Evolutionary conservation across 1,284 basidiomycete species (phyloP), one percentile per base, ranked within the genome.

Genomic region (Microstroma glucosiphilum): DNA sequence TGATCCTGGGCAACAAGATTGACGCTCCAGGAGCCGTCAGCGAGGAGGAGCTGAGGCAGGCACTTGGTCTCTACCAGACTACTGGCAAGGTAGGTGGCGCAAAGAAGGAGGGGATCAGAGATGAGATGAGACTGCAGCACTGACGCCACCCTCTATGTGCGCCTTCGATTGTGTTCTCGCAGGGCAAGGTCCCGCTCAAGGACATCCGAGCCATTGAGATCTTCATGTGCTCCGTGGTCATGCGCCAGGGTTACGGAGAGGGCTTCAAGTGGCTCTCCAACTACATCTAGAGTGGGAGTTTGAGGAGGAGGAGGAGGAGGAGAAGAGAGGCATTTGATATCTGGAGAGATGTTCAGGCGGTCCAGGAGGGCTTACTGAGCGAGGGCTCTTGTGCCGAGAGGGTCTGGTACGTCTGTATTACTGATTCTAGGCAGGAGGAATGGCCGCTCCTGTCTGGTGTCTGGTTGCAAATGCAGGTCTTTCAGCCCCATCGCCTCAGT

Each of bases 161-260:
- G 94, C 30, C 30, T 9, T 37, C 9, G 4, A 3, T 37, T 37
- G 30, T 37, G 4, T 37, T 37, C 30, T 37, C 30, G 30, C 30
- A 37, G 30, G 96, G 96, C 80, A 96, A 97, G 81, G 90, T 96
- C 48, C 93, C 92, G 66, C 87, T 98, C 74, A 89, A 85, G 76
- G 94, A 97, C 82, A 97, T 98, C 75, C 88, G 96, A 69, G 94
- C 96, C 40, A 96, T 98, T 81, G 96, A 99, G 82, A 86, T 98
- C 76, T 99, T 97, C 87, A 99, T 99, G 96, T 97, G 93, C 84
- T 98, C 96, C 17, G 94, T 99, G 64, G 94, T 99, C 63, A 92
- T 96, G 86, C 87, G 94, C 80, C 93, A 97, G 81, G 94, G 94
- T 64, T 98, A 98, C 81, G 94, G 93, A 67, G 96, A 98, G 83